These are phyloP conservation scores for Gossypium schwendimanii DNA, from an alignment of 441 rosid species.

Conservation along the genomic window DNA sequence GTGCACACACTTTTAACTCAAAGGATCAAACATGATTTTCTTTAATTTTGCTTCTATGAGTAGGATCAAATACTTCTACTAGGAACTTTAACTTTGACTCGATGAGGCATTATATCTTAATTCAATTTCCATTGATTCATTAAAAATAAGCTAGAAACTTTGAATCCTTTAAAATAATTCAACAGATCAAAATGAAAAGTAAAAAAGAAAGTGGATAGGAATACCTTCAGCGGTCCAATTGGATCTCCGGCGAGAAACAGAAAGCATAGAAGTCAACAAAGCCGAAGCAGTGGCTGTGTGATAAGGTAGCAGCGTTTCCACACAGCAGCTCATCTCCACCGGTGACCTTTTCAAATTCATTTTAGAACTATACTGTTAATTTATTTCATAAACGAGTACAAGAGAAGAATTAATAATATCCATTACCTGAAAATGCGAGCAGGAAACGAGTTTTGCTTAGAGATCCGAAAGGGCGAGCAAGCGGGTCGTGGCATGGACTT, in stretches of 20 bases:
- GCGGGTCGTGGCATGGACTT: conserved; percentile 28
- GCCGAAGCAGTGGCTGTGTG: conserved; percentile 87
- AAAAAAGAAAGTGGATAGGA: neutral
- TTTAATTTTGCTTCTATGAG: neutral
- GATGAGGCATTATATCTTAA: neutral
- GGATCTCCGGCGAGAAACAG: conserved; percentile 41
- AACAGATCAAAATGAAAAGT: neutral
- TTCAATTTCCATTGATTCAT: neutral
- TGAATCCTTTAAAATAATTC: neutral
- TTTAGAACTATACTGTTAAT: neutral
- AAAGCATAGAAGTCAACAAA: conserved; percentile 79
- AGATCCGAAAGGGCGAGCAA: conserved; percentile 37
- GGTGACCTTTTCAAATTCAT: conserved; percentile 48
- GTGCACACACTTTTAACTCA: neutral
- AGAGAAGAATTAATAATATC: neutral
- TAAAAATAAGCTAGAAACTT: neutral
- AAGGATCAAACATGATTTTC: neutral
- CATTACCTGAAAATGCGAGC: conserved; percentile 58
- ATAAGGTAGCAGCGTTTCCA: conserved; percentile 71
- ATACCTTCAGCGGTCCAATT: conserved; percentile 76
- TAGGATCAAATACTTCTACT: neutral
- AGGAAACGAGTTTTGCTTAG: conserved; percentile 47
- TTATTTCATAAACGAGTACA: neutral
- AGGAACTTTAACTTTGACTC: neutral
- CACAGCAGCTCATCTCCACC: conserved; percentile 65